These are phyloP conservation scores for Chaetomium cochliodes DNA, from an alignment of 495 filamentous ascomycete species.

Conservation along the genomic window DNA sequence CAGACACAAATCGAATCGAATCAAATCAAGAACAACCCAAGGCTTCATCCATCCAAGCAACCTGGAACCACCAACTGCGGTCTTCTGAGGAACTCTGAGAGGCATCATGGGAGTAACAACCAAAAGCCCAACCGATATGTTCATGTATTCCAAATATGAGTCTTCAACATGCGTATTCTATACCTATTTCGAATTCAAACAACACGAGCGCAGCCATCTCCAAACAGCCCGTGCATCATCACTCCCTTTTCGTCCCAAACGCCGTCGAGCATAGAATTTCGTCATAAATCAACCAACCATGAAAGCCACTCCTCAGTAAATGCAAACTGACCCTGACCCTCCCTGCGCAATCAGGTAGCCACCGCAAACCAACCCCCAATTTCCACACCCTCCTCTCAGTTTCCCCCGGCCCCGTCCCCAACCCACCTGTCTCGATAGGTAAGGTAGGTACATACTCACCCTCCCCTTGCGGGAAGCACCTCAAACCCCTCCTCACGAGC, in stretches of 20 bases:
- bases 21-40: not conserved
- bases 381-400: constrained; percentile 39
- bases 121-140: not conserved
- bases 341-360: not conserved
- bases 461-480: constrained; percentile 9
- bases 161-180: not conserved
- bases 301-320: not conserved
- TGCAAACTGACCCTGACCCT: not conserved
- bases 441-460: not conserved
- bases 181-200: not conserved
- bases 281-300: not conserved
- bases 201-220: not conserved
- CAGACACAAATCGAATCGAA: too few relatives aligned
- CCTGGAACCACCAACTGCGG: not conserved
- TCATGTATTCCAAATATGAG: not conserved
- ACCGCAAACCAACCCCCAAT: constrained; percentile 26
- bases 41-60: not conserved
- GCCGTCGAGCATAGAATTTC: not conserved
- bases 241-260: not conserved
- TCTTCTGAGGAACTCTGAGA: too few relatives aligned
- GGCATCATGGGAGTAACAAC: too few relatives aligned
- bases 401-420: not conserved
- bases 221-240: not conserved
- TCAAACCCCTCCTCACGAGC: constrained; percentile 55
- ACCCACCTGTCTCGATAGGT: constrained; percentile 17